Conservation (phyloP, 495 filamentous ascomycete genomes). For the Aspergillus saccharolyticus region DNA sequence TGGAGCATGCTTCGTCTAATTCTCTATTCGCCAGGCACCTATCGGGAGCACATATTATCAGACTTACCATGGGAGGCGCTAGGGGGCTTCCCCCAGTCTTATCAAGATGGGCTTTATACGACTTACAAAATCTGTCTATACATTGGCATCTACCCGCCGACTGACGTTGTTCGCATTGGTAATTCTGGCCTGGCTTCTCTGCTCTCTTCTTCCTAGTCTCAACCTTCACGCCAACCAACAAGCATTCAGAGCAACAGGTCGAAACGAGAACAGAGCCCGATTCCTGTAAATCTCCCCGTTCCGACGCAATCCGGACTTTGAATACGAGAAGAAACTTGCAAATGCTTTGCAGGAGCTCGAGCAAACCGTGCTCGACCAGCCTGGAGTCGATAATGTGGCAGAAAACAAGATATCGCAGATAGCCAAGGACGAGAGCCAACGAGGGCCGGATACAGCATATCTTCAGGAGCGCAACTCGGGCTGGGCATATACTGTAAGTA, state of each 20-base stretch:
- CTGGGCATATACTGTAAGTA: slow-evolving; percentile 32
- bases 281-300: slow-evolving; percentile 31
- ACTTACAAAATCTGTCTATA: not conserved
- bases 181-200: not conserved
- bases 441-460: slow-evolving; percentile 24
- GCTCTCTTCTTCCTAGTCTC: not conserved
- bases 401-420: slow-evolving; percentile 36
- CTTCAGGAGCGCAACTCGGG: slow-evolving; percentile 29
- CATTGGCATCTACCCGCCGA: not conserved
- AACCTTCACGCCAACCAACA: not conserved
- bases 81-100: not conserved
- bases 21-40: not conserved
- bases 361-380: slow-evolving; percentile 7
- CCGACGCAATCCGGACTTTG: slow-evolving; percentile 25
- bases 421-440: slow-evolving; percentile 10
- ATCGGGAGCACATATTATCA: not conserved
- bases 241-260: too few relatives aligned
- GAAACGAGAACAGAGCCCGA: slow-evolving; percentile 18
- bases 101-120: not conserved
- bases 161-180: not conserved
- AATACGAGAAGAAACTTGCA: slow-evolving; percentile 26
- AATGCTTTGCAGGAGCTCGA: slow-evolving; percentile 28
- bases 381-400: slow-evolving; percentile 5
- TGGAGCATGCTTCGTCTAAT: not conserved
- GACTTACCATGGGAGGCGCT: not conserved